A percentile compares a stretch with the other conserved stretches of the same genome.
These are phyloP conservation scores for Claviceps humidiphila DNA, from an alignment of 2,329 filamentous ascomycete species.

Conservation along the genomic window DNA sequence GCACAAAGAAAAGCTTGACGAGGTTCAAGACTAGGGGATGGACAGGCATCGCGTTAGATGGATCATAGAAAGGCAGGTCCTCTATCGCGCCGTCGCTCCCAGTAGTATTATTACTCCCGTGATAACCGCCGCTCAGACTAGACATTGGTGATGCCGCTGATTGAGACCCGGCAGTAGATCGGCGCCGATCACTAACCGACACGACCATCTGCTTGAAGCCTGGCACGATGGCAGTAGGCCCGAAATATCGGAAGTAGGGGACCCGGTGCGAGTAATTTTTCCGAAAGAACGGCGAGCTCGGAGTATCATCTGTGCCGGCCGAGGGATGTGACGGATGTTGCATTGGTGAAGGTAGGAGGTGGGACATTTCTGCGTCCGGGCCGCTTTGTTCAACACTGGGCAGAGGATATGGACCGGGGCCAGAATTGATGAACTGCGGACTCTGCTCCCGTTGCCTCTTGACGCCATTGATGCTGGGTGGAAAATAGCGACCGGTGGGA, in stretches of 20 bases:
- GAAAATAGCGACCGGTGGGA: not conserved
- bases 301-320: constrained; percentile 11
- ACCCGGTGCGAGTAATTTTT: constrained; percentile 50
- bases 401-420: not conserved
- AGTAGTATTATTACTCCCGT: constrained; percentile 26
- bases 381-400: not conserved
- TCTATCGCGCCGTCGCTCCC: constrained; percentile 33
- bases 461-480: not conserved
- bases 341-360: constrained; percentile 6
- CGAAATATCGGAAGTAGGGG: constrained; percentile 84
- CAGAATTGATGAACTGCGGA: not conserved
- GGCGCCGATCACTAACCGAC: constrained; percentile 53
- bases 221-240: constrained; percentile 79
- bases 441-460: not conserved
- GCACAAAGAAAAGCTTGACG: constrained; percentile 66
- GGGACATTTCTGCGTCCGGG: not conserved
- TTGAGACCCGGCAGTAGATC: constrained; percentile 43
- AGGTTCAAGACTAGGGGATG: constrained; percentile 64
- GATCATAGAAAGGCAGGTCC: constrained; percentile 63
- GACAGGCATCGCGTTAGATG: constrained; percentile 54
- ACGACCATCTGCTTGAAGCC: constrained; percentile 90
- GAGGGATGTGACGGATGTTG: constrained; percentile 7
- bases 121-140: constrained; percentile 18
- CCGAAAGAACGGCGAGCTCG: constrained; percentile 31
- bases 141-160: constrained; percentile 39